Percentiles rank a stretch among this genome's conserved stretches.
Conservation (phyloP, 2,329 filamentous ascomycete species). For the Colletotrichum paranaense region DNA sequence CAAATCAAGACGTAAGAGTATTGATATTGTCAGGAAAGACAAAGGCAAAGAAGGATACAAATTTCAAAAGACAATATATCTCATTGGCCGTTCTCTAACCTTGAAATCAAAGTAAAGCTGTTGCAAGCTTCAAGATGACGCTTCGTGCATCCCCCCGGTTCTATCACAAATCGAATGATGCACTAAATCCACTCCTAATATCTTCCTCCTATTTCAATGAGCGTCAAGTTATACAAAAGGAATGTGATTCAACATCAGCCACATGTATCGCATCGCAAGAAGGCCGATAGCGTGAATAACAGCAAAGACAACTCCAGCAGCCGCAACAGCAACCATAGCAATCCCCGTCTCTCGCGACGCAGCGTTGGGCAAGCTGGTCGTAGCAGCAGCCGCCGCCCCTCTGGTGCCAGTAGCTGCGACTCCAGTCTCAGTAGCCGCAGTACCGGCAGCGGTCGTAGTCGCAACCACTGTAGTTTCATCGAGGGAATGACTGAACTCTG, state of each 20-base stretch:
- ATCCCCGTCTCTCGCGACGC: not conserved
- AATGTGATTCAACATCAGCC: not conserved
- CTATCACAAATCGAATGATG: not conserved
- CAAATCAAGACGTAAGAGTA: not conserved
- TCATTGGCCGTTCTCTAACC: not conserved
- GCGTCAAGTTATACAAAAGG: not conserved
- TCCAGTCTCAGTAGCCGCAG: not conserved
- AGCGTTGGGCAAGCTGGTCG: not conserved
- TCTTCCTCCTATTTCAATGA: not conserved
- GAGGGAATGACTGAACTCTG: not conserved
- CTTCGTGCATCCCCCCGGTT: too few relatives aligned
- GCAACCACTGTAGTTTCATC: not conserved
- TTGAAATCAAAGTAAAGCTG: not conserved
- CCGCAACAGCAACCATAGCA: not conserved
- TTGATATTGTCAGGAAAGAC: not conserved
- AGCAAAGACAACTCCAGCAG: not conserved
- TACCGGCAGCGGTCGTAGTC: not conserved
- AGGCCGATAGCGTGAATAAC: not conserved
- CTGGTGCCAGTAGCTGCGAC: not conserved
- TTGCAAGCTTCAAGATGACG: not conserved
- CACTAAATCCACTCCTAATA: not conserved
- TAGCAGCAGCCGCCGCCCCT: not conserved
- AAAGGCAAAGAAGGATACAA: not conserved
- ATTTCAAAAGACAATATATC: not conserved
- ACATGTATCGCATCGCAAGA: not conserved